phyloP scores from a whole-genome alignment of 306 rosid species.

The Echinosophora koreensis region DNA sequence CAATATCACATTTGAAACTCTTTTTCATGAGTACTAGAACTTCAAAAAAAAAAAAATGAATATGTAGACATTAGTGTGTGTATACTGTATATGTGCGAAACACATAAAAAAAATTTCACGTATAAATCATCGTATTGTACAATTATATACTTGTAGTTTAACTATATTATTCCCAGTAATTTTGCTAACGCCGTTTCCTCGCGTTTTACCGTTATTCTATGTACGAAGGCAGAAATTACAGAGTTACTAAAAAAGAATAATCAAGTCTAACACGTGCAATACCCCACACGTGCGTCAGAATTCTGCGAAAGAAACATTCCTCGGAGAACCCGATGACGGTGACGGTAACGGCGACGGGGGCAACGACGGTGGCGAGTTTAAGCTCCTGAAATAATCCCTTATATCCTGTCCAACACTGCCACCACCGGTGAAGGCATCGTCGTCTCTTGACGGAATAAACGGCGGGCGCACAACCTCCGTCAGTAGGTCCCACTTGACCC shows the following conservation, averaged over 20 bases:
- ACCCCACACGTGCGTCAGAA: slow-evolving; percentile 54
- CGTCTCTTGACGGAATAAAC: slow-evolving; percentile 69
- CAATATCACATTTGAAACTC: too few relatives aligned
- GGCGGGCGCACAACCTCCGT: slow-evolving; percentile 76
- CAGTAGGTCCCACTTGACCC: slow-evolving; percentile 81
- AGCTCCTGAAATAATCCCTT: slow-evolving; percentile 59
- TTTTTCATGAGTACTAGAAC: too few relatives aligned
- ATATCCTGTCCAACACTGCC: slow-evolving; percentile 44
- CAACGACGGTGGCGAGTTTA: slow-evolving; percentile 62
- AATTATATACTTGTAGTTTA: slow-evolving; percentile 23
- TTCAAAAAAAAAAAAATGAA: neutral
- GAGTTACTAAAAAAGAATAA: slow-evolving; percentile 13
- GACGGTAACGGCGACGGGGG: slow-evolving; percentile 66
- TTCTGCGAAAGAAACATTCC: slow-evolving; percentile 48
- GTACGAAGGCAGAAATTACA: slow-evolving; percentile 31
- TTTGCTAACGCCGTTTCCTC: slow-evolving; percentile 39
- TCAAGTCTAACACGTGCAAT: slow-evolving; percentile 43
- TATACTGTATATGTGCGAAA: neutral
- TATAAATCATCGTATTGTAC: slow-evolving; percentile 45
- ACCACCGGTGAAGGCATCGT: slow-evolving; percentile 36
- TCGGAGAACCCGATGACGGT: slow-evolving; percentile 44
- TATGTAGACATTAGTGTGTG: neutral
- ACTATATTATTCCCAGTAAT: neutral
- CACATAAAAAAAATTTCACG: slow-evolving; percentile 30
- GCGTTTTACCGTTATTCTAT: slow-evolving; percentile 55